phyloP scores from a whole-genome alignment of 441 rosid species.

The Eutrema salsugineum region DNA sequence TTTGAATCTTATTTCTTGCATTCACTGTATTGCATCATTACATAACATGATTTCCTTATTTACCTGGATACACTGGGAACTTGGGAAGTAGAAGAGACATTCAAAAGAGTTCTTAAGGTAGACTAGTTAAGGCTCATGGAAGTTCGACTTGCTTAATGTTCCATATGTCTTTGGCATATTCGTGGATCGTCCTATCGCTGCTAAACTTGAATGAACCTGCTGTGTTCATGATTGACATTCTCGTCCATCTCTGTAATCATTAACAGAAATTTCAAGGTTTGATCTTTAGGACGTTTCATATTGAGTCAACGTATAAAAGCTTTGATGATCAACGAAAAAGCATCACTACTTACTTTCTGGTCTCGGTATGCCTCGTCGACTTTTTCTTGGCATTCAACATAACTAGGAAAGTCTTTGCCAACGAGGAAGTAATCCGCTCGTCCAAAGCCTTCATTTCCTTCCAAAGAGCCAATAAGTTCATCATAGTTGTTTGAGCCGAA shows the following conservation, averaged over 20 bases:
- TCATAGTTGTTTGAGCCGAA: conserved; percentile 70
- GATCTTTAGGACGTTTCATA: neutral
- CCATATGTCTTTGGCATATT: conserved; percentile 90
- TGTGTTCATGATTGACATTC: conserved; percentile 89
- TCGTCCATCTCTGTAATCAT: conserved; percentile 73
- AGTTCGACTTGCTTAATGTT: conserved; percentile 56
- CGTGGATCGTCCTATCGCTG: conserved; percentile 90
- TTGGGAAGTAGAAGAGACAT: conserved; percentile 5
- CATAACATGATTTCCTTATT: conserved; percentile 21
- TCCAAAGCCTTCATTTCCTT: conserved; percentile 92
- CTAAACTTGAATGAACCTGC: conserved; percentile 92
- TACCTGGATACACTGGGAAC: neutral
- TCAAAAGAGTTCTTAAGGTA: neutral
- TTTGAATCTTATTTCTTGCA: conserved; percentile 1
- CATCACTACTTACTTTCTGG: conserved; percentile 50
- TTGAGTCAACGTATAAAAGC: neutral
- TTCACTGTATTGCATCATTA: neutral
- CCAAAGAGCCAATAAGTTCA: conserved; percentile 77
- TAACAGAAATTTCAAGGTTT: neutral
- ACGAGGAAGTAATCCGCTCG: conserved; percentile 91
- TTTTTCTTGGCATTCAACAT: conserved; percentile 81
- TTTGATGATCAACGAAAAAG: neutral
- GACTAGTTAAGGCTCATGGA: conserved; percentile 31
- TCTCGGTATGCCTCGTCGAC: conserved; percentile 81
- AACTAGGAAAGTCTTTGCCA: conserved; percentile 94